These are phyloP conservation scores for Echeveria elegans DNA, from an alignment of 164 flowering plant species.

Conservation along the genomic window DNA sequence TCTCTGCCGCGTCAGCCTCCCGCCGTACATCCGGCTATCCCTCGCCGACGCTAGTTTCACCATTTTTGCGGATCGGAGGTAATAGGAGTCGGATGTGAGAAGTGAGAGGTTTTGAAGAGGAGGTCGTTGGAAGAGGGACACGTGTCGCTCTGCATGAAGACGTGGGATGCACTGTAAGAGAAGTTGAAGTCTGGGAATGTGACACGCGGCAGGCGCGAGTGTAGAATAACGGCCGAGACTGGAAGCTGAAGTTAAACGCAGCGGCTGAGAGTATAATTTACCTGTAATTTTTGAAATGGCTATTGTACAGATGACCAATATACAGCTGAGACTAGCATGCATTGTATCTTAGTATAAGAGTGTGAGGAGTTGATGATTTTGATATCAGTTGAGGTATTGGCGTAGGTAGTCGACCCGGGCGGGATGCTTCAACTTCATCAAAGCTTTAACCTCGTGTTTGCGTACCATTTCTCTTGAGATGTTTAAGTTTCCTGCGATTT, in stretches of 20 bases:
- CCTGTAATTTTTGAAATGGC: no score
- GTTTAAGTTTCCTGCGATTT: conserved; percentile 95
- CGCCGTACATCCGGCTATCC: conserved; percentile 68
- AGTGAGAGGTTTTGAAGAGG: not conserved
- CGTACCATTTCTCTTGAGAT: no score
- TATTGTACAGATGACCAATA: no score
- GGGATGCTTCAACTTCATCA: conserved; percentile 97
- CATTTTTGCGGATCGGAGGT: conserved; percentile 26
- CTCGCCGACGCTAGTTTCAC: conserved; percentile 88
- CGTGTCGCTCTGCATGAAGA: conserved; percentile 5
- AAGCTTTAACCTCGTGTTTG: conserved; percentile 92
- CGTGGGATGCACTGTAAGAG: not conserved
- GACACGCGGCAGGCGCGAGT: not conserved
- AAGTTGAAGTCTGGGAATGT: not conserved
- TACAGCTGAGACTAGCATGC: no score
- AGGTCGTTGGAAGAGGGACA: conserved; percentile 3
- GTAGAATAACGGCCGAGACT: not conserved
- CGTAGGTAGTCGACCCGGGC: conserved; percentile 86
- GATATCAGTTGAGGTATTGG: conserved; percentile 35
- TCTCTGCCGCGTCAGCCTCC: conserved; percentile 33
- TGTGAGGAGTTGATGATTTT: no score
- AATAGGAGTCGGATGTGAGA: not conserved
- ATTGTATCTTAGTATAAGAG: no score
- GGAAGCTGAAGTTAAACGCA: not conserved
- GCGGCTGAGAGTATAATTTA: not conserved